phyloP scores from a whole-genome alignment of 139 green algal species.

The Chlorella sorokiniana region DNA sequence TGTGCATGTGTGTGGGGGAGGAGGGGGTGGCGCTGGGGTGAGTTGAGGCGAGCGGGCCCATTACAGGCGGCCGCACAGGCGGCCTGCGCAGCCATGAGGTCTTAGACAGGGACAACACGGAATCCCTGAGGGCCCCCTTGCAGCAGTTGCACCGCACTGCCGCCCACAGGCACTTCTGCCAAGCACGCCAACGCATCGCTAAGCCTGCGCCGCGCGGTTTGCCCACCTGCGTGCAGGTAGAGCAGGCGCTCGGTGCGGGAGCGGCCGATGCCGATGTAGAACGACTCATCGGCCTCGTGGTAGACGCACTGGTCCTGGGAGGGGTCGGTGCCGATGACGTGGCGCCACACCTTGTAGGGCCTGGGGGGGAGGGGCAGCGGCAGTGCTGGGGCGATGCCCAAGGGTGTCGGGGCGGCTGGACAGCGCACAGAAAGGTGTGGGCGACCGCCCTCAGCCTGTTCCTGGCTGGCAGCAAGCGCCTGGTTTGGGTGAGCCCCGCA shows the following conservation, averaged over 20 bases:
- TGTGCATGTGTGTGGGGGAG: not conserved
- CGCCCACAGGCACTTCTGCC: not conserved
- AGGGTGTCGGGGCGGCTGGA: no score
- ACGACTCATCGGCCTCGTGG: slow-evolving; percentile 78
- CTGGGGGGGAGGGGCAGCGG: not conserved
- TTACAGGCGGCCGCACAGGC: not conserved
- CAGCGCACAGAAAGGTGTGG: no score
- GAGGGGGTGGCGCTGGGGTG: no score
- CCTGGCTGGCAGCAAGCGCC: no score
- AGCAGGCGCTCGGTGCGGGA: slow-evolving; percentile 66
- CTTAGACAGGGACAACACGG: no score
- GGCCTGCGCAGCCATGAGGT: no score
- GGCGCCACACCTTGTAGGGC: slow-evolving; percentile 62
- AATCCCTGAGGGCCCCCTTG: no score
- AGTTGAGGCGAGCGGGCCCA: not conserved
- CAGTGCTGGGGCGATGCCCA: no score
- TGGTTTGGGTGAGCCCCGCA: no score
- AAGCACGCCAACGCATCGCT: not conserved
- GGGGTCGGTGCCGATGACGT: slow-evolving; percentile 61
- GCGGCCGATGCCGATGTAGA: slow-evolving; percentile 74
- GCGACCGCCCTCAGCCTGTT: no score
- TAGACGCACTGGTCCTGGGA: slow-evolving; percentile 69
- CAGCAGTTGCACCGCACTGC: no score
- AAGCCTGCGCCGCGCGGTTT: no score
- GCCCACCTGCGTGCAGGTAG: slow-evolving; percentile 57